A percentile compares a stretch with the other conserved stretches of the same genome.
Conservation (phyloP, 1,139 yeast genomes). For the Yamadazyma friedrichii region DNA sequence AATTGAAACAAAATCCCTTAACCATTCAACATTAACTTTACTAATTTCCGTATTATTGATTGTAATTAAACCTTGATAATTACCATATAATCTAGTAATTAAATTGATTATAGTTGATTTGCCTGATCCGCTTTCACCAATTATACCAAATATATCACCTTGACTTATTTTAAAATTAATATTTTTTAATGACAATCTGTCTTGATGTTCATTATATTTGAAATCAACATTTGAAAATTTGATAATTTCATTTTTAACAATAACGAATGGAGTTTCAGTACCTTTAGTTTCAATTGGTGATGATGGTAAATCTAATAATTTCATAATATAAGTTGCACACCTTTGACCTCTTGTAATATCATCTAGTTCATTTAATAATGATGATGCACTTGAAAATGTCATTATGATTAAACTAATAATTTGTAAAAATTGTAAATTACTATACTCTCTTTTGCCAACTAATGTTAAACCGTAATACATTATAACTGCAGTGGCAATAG, state of each 20-base stretch:
- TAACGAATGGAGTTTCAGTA: conserved; percentile 14
- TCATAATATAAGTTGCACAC: conserved; percentile 57
- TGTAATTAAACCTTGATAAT: conserved; percentile 31
- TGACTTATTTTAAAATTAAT: conserved; percentile 39
- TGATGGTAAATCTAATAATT: conserved; percentile 36
- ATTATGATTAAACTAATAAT: conserved; percentile 73
- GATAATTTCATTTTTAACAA: conserved; percentile 23
- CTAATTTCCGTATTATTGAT: conserved; percentile 44
- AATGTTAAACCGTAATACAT: conserved; percentile 75
- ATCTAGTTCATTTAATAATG: conserved; percentile 64
- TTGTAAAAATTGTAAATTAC: conserved; percentile 56
- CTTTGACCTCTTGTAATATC: conserved; percentile 75
- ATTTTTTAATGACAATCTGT: conserved; percentile 27
- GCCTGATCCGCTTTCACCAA: conserved; percentile 81
- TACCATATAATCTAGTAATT: conserved; percentile 50
- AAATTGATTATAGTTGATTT: conserved; percentile 66
- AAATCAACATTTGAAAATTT: conserved; percentile 47
- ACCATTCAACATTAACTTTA: conserved; percentile 43
- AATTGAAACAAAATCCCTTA: conserved; percentile 54
- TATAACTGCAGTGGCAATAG: conserved; percentile 65
- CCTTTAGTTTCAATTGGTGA: conserved; percentile 34
- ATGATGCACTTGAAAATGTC: conserved; percentile 64
- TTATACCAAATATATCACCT: conserved; percentile 58
- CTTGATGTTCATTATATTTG: conserved; percentile 34
- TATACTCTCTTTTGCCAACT: conserved; percentile 56